Evolutionary conservation across 257 asterid genomes (phyloP), one percentile per base, ranked within the genome.

Genomic region (Solanum megistacrolobum): DNA sequence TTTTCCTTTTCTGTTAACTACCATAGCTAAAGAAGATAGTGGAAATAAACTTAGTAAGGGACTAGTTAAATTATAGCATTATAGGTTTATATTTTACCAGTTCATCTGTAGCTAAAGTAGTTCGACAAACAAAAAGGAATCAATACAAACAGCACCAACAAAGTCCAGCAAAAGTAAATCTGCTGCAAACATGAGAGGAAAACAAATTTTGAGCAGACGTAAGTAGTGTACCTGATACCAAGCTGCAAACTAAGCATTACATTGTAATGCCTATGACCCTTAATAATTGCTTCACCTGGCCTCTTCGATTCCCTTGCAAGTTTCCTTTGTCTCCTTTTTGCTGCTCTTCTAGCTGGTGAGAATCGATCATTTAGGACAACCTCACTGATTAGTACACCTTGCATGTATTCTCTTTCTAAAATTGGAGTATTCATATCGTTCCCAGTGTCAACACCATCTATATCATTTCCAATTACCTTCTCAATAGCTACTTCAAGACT

Each of bases 161-260:
- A 74, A 74, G 48, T 11, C 83, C 52, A 74, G 83, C 83, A 74
- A 74, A 71, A 74, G 84, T 79, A 13, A 43, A 79, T 41, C 35
- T 79, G 36, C 65, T 79, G 46, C 43, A 79, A 79, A 43, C 25
- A 41, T 6, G 84, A 25, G 38, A 78, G 1, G 5, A 25, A 43
- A 43, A 41, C 65, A 43, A 23, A 41, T 14, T 41, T 21, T 74
- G 83, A 74, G 48, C 31, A 35, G 36, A 7, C 13, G 12, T 25
- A 46, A 86, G 83, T 87, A 85, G 74, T 46, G 46, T 90, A 96
- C 99, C 99, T 97, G 92, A 97, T 97, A 76, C 99, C 99, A 69
- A 97, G 99, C 94, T 96, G 99, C 92, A 97, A 89, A 91, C 98
- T 95, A 39, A 96, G 92, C 99, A 97, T 97, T 92, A 97, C 90